Percentiles rank a stretch among this genome's conserved stretches.
Evolutionary conservation across 257 asterid species (phyloP).

Genomic region (Penstemon barbatus): DNA sequence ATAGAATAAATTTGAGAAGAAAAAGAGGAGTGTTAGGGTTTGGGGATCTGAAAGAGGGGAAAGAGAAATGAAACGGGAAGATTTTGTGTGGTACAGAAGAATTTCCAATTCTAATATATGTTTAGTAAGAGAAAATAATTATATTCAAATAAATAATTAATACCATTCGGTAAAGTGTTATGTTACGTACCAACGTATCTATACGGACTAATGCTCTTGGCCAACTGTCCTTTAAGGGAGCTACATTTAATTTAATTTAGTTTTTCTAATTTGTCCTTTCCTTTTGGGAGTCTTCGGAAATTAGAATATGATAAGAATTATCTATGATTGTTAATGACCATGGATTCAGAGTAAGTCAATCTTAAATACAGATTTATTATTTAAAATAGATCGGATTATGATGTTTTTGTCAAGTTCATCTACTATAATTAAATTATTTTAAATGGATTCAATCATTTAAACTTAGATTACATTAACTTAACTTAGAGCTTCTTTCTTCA

Average conservation of each 20-base stretch:
- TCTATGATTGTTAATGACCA: no score
- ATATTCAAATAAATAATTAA: constrained; percentile 4
- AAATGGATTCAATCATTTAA: no score
- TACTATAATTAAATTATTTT: no score
- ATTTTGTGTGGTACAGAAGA: not conserved
- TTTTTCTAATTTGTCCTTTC: not conserved
- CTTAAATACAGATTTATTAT: no score
- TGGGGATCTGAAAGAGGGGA: constrained; percentile 26
- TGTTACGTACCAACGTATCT: constrained; percentile 24
- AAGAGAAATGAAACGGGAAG: not conserved
- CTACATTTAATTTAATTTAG: not conserved
- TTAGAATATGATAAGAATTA: no score
- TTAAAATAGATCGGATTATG: no score
- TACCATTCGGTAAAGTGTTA: constrained; percentile 10
- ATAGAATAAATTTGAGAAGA: not conserved
- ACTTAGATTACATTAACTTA: no score
- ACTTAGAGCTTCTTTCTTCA: no score
- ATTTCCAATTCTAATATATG: not conserved
- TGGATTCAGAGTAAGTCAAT: no score
- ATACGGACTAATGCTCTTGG: constrained; percentile 26
- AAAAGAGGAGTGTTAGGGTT: constrained; percentile 12
- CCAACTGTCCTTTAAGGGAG: constrained; percentile 11
- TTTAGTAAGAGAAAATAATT: not conserved
- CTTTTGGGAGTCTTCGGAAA: no score
- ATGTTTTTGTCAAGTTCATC: no score